Evolutionary conservation across 805 yeast genomes (phyloP), one percentile per base, ranked within the genome.

Genomic region (Suhomyces pyralidae): DNA sequence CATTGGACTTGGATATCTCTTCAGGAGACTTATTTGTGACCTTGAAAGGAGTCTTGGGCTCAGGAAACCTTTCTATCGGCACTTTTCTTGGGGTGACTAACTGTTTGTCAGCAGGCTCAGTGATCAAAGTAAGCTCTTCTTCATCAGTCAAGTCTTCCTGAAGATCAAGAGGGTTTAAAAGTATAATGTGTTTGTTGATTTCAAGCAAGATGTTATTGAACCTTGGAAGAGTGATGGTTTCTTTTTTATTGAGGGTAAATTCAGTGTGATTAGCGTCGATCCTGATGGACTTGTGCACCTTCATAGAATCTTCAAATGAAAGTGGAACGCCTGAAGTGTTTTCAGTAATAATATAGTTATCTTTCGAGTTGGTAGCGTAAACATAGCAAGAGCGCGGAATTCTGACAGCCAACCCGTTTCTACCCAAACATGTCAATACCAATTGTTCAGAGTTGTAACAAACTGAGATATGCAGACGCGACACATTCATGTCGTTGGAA

Each of bases 321-420:
- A 69, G 62, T 12, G 66, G 66, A 25, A 40, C 54, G 14, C 60
- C 64, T 0, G 65, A 54, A 44, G 59, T 65, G 45, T 58, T 58
- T 38, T 68, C 69, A 55, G 58, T 49, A 24, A 53, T 52, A 40
- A 59, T 30, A 50, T 59, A 70, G 36, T 64, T 58, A 10, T 57
- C 52, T 8, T 58, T 50, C 3, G 58, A 51, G 40, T 60, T 61
- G 14, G 66, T 59, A 5, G 63, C 61, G 49, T 55, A 60, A 15
- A 75, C 74, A 14, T 61, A 59, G 50, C 78, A 75, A 15, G 70
- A 61, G 50, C 66, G 69, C 0, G 96, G 94, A 40, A 90, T 79
- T 4, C 80, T 75, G 17, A 91, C 80, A 8, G 81, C 78, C 48
- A 88, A 71, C 9, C 97, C 97, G 66, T 93, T 93, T 70, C 84